A percentile compares a stretch with the other conserved stretches of the same genome.
phyloP scores from a whole-genome alignment of 2,329 filamentous ascomycete genomes.

The Huntiella savannae region DNA sequence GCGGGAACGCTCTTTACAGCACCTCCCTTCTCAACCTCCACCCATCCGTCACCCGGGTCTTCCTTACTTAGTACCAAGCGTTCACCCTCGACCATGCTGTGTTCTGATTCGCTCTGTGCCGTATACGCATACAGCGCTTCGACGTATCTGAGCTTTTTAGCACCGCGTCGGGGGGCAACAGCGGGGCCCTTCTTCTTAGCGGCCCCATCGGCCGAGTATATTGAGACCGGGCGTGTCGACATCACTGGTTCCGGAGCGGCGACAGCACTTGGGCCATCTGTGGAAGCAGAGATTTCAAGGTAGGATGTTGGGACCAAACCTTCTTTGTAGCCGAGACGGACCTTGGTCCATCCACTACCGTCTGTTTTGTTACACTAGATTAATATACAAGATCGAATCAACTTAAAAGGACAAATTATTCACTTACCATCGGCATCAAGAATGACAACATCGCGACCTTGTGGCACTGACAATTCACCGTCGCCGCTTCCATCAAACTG shows the following conservation, averaged over 20 bases:
- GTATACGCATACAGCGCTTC: constrained; percentile 86
- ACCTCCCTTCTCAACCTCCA: constrained; percentile 84
- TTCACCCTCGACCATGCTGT: constrained; percentile 81
- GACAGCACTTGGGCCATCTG: constrained; percentile 22
- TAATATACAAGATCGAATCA: not conserved
- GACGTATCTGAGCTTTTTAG: constrained; percentile 86
- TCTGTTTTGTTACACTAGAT: constrained; percentile 32
- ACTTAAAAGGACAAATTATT: not conserved
- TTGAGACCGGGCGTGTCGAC: constrained; percentile 54
- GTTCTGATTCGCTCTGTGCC: constrained; percentile 69
- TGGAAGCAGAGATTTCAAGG: constrained; percentile 43
- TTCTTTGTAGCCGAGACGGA: constrained; percentile 55
- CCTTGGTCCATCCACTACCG: constrained; percentile 78
- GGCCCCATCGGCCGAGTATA: constrained; percentile 38
- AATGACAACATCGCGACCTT: constrained; percentile 59
- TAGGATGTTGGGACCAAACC: constrained; percentile 81
- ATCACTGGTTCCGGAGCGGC: constrained; percentile 25
- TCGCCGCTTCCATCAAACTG: constrained; percentile 61
- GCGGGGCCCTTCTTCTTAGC: constrained; percentile 75
- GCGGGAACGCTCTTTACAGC: constrained; percentile 77
- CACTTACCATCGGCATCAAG: constrained; percentile 73
- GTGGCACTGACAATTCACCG: constrained; percentile 63
- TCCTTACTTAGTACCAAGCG: constrained; percentile 75
- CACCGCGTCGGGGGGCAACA: constrained; percentile 75
- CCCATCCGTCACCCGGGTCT: constrained; percentile 88